Base-by-base conservation (phyloP, 805 yeast genomes). In the Lipomyces orientalis region DNA sequence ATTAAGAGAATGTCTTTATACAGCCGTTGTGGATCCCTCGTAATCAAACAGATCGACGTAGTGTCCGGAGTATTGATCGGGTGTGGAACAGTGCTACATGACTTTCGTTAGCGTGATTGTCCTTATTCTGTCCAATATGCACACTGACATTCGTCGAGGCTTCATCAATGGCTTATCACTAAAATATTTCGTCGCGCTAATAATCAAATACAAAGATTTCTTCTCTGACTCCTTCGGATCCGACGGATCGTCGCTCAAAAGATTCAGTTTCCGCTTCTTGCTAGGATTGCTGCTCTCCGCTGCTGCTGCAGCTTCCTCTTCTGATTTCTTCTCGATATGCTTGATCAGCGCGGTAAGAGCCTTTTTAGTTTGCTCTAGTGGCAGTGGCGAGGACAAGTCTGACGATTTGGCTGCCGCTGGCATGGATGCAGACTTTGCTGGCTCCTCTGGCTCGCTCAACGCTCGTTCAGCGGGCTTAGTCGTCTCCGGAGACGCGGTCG, bases 101-200 rank as follows among this genome's bases (percentile, higher is more conserved):
- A 12, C 12, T 35, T 25, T 25, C 29, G 31, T 31, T n/a, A 49
- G 49, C n/a, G n/a, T n/a, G 22, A 19, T 43, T 14, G 14, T 43
- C 34, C 54, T 25, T 25, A 12, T 49, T 31, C 37, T n/a, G 22
- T 14, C 43, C 54, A 8, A 43, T 9, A 51, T n/a, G 22, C 6
- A 34, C 19, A 58, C 78, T 70, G 55, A 75, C 75, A 54, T 74
- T 64, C 61, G 77, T 74, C 75, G 83, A 75, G 79, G 84, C 75
- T 77, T 83, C 77, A 76, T 82, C 67, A 67, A 80, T 59, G 85
- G 82, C 77, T 88, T 87, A 54, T 85, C 81, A 7, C 89, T 80
- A 77, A 87, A 86, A 71, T 85, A 88, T 74, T 88, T 86, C 75
- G 88, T 88, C 74, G 89, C 85, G 39, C 88, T 86, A 54, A 90